Base-by-base conservation (phyloP, 75 land plant genomes). In the Pinus taeda region DNA sequence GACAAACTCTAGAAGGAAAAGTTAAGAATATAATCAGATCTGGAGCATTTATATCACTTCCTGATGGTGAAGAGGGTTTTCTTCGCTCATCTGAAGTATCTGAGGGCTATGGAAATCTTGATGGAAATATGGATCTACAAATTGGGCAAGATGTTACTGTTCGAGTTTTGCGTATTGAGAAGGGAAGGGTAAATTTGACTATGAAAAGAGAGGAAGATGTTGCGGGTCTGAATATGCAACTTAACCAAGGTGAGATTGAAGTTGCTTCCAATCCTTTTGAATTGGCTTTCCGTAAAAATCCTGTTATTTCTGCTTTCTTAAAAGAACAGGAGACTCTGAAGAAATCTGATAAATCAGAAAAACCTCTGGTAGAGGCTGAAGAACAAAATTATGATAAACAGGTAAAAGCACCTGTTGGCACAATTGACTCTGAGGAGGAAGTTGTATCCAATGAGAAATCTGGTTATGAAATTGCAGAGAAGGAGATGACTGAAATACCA, bases 11-110 rank as follows among this genome's bases (percentile, higher is more conserved):
- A 9, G 77, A 79, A 78, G 99, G 99, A 4, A 88, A 85, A 49
- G 99, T 97, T 72, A 97, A 91, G 81, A 92, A 91, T 78, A 37
- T 93, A 21, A 82, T 81, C 4, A 77, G 90, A 71, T 55, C 90
- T 58, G 99, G 99, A 37, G 88, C 92, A 77, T 93, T 91, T 74
- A 76, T 97, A 67, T 73, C 82, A 57, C 88, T 97, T 76, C 93
- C 93, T 29, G 94, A 89, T 24, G 96, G 88, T 42, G 98, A 92
- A 60, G 99, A 97, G 81, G 99, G 94, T 3, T 96, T 92, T 79
- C 84, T 93, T 39, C 96, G 86, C 12, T n/a, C 60, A 53, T 76
- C 86, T 45, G 95, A 91, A 76, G 91, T 85, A 79, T 64, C 83
- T 53, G 82, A 75, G 55, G 84, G 85, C 20, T 61, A 84, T 79